A percentile compares a stretch with the other conserved stretches of the same genome.
phyloP scores from a whole-genome alignment of 2,329 filamentous ascomycete species.

The Penicillium sp. region DNA sequence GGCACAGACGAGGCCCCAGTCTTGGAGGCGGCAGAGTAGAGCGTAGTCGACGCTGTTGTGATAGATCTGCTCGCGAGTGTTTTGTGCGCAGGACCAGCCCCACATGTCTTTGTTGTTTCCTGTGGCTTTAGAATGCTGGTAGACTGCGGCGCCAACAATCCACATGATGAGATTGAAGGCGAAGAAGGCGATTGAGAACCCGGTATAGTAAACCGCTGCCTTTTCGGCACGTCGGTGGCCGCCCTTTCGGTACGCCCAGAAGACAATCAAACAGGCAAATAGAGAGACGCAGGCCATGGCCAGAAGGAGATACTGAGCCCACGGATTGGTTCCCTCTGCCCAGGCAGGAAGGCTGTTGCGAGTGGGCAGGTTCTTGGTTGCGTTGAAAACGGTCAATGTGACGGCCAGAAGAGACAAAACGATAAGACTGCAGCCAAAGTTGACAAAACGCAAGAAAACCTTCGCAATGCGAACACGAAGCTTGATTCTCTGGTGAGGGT shows the following conservation, averaged over 20 bases:
- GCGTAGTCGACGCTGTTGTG: constrained; percentile 80
- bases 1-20: constrained; percentile 94
- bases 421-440: constrained; percentile 95
- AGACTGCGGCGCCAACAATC: constrained; percentile 79
- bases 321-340: constrained; percentile 75
- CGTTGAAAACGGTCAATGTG: constrained; percentile 90
- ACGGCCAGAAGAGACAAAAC: constrained; percentile 86
- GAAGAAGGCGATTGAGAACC: constrained; percentile 92
- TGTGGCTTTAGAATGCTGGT: constrained; percentile 75
- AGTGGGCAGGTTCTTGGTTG: constrained; percentile 71
- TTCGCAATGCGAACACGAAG: constrained; percentile 89
- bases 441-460: constrained; percentile 89
- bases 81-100: constrained; percentile 97
- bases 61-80: constrained; percentile 76
- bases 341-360: constrained; percentile 83
- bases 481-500: constrained; percentile 75
- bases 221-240: constrained; percentile 90
- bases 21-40: constrained; percentile 88
- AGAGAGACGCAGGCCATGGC: constrained; percentile 79
- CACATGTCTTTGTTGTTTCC: constrained; percentile 85
- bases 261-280: constrained; percentile 73
- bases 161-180: constrained; percentile 91
- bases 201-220: constrained; percentile 90
- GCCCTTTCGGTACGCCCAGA: constrained; percentile 83
- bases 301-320: constrained; percentile 87